Conservation (phyloP, 164 flowering plant genomes). For the Macadamia integrifolia region DNA sequence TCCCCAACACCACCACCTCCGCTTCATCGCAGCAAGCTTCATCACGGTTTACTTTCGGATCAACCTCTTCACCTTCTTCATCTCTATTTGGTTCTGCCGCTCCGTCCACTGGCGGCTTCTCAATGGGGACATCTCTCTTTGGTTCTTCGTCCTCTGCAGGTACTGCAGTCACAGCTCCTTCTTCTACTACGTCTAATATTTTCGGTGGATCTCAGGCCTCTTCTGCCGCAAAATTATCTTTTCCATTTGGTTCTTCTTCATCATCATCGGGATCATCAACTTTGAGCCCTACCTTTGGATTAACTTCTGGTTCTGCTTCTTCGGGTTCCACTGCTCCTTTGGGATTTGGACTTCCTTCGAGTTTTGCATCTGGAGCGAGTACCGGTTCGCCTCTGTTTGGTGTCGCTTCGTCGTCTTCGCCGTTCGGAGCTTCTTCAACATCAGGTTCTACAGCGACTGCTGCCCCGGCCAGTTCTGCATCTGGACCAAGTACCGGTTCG, state of each 20-base stretch:
- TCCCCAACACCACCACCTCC: too few relatives aligned
- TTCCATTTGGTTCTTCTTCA: conserved; percentile 3
- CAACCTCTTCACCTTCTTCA: too few relatives aligned
- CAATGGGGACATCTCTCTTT: background rate
- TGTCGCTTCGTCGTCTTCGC: background rate
- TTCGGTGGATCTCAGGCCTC: background rate
- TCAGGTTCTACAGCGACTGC: background rate
- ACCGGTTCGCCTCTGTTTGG: background rate
- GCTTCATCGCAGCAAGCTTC: too few relatives aligned
- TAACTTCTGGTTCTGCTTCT: conserved; percentile 5
- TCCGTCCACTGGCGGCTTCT: background rate
- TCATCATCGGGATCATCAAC: conserved; percentile 8
- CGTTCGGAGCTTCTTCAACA: background rate
- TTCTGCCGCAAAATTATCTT: conserved; percentile 3
- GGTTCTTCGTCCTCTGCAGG: conserved; percentile 7
- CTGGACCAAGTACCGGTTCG: background rate
- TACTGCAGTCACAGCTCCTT: background rate
- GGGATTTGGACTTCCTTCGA: background rate
- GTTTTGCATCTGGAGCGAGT: too few relatives aligned
- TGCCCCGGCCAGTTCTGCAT: conserved; percentile 1
- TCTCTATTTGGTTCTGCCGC: background rate
- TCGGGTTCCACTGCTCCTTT: background rate
- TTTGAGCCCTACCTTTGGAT: conserved; percentile 8
- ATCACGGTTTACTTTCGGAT: too few relatives aligned
- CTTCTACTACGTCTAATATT: background rate